Evolutionary conservation across 352 stramenopile genomes (phyloP).

Genomic region (Phytopythium mirpurense): DNA sequence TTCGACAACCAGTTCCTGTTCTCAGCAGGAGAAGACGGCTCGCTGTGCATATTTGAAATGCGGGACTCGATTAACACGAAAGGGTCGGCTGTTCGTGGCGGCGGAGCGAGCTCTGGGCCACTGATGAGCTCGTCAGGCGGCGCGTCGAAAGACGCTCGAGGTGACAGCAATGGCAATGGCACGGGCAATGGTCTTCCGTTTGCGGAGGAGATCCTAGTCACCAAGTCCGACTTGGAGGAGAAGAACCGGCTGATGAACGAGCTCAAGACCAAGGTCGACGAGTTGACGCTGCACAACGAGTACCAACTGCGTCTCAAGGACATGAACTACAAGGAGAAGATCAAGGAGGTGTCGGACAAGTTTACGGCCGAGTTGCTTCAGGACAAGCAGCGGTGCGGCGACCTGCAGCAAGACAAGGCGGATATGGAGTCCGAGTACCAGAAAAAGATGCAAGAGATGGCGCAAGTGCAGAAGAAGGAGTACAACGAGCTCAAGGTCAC

Average conservation of each 20-base stretch:
- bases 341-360: slow-evolving; percentile 94
- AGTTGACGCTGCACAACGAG: slow-evolving; percentile 92
- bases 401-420: slow-evolving; percentile 87
- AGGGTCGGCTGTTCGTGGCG: slow-evolving; percentile 26
- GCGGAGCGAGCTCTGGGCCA: background rate
- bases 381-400: slow-evolving; percentile 87
- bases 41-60: slow-evolving; percentile 88
- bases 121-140: slow-evolving; percentile 8
- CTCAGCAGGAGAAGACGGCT: slow-evolving; percentile 89
- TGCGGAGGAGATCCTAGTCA: slow-evolving; percentile 92
- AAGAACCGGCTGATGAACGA: slow-evolving; percentile 90
- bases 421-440: slow-evolving; percentile 91
- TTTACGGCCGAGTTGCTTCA: slow-evolving; percentile 92
- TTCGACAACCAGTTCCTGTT: slow-evolving; percentile 92
- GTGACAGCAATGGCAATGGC: slow-evolving; percentile 11
- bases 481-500: slow-evolving; percentile 87
- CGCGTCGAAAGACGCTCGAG: slow-evolving; percentile 16
- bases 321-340: slow-evolving; percentile 95
- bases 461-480: slow-evolving; percentile 83
- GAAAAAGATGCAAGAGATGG: slow-evolving; percentile 89
- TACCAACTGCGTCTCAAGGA: slow-evolving; percentile 94
- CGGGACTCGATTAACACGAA: slow-evolving; percentile 42
- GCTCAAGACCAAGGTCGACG: slow-evolving; percentile 93
- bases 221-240: slow-evolving; percentile 91
- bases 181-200: slow-evolving; percentile 63